A percentile compares a stretch with the other conserved stretches of the same genome.
These are phyloP conservation scores for Cryptococcus jaspeensis DNA, from an alignment of 1,284 basidiomycete species.

Conservation along the genomic window DNA sequence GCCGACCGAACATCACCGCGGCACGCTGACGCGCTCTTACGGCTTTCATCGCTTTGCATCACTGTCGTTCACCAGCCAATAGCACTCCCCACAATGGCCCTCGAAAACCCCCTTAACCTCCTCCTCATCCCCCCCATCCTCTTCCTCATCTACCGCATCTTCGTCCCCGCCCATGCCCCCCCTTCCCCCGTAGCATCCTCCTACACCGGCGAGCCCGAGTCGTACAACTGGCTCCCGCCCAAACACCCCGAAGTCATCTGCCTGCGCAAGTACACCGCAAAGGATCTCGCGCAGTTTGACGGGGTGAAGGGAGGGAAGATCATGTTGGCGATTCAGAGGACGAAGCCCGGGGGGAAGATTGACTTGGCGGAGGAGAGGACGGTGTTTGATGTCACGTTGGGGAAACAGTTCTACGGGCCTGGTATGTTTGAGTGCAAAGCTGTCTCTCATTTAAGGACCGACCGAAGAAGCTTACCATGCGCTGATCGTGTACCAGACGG, in stretches of 20 bases:
- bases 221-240: constrained; percentile 81
- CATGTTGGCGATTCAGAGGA: constrained; percentile 78
- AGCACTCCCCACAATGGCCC: constrained; percentile 25
- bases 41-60: background rate
- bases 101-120: constrained; percentile 53
- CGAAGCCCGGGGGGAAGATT: constrained; percentile 45
- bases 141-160: constrained; percentile 69
- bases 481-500: constrained; percentile 60
- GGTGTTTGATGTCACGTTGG: constrained; percentile 88
- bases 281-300: constrained; percentile 66
- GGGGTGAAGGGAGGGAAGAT: constrained; percentile 68
- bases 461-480: constrained; percentile 1
- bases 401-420: constrained; percentile 88
- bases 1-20: background rate
- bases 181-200: constrained; percentile 13
- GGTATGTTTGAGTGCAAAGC: constrained; percentile 57
- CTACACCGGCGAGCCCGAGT: constrained; percentile 43
- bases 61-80: background rate
- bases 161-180: constrained; percentile 60
- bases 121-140: constrained; percentile 74
- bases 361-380: constrained; percentile 61
- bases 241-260: constrained; percentile 72
- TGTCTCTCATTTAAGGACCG: too few relatives aligned
- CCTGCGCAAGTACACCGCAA: constrained; percentile 72
- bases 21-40: too few relatives aligned